These are phyloP conservation scores for Rhododendron vialii DNA, from an alignment of 148 eudicot genomes.

Conservation along the genomic window DNA sequence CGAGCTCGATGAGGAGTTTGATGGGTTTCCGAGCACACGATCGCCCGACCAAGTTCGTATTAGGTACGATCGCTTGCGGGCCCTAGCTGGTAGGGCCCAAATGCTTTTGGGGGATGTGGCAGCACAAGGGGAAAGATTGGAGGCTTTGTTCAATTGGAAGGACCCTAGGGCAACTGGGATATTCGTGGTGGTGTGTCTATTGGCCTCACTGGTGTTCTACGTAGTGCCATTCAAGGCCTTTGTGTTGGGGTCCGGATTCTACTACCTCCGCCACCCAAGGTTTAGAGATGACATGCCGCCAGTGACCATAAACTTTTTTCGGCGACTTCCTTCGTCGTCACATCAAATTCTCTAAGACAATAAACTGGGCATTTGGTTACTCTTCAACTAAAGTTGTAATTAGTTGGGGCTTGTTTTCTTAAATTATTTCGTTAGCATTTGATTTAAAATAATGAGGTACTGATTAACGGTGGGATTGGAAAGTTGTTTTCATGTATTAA, in stretches of 20 bases:
- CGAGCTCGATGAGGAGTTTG: conserved; percentile 87
- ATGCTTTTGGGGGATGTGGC: conserved; percentile 81
- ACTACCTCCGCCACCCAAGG: conserved; percentile 83
- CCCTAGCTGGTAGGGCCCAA: conserved; percentile 77
- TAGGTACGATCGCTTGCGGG: conserved; percentile 71
- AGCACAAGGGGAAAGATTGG: conserved; percentile 79
- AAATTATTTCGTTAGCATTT: not conserved
- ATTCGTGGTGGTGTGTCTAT: conserved; percentile 59
- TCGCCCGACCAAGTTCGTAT: conserved; percentile 55
- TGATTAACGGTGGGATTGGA: not conserved
- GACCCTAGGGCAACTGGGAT: conserved; percentile 86
- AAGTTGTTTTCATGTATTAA: not conserved
- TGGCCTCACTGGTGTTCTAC: conserved; percentile 64
- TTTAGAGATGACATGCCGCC: conserved; percentile 88
- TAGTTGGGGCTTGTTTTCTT: not conserved
- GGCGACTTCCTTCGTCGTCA: conserved; percentile 73
- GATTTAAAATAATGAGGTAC: not conserved
- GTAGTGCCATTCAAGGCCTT: conserved; percentile 66
- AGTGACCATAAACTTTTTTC: conserved; percentile 65
- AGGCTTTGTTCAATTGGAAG: conserved; percentile 75
- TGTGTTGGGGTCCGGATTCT: conserved; percentile 51
- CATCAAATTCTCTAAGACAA: conserved; percentile 51
- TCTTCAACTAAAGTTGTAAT: not conserved
- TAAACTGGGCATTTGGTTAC: not conserved
- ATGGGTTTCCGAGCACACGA: conserved; percentile 66